A percentile compares a stretch with the other conserved stretches of the same genome.
Conservation (phyloP, 495 filamentous ascomycete genomes). For the Glonium stellatum region DNA sequence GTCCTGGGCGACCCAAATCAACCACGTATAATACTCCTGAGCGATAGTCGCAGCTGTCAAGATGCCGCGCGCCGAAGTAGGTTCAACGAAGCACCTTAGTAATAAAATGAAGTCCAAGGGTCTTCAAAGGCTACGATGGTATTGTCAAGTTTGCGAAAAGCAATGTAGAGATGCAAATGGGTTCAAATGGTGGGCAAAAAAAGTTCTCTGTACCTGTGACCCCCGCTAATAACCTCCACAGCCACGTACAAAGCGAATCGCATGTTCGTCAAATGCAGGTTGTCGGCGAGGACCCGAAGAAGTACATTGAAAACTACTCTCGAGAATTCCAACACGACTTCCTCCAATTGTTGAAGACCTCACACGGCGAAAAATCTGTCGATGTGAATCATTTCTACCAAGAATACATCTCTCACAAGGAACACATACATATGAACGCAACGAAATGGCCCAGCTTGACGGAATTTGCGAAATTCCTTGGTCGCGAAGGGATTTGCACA, state of each 20-base stretch:
- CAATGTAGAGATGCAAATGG: slow-evolving; percentile 63
- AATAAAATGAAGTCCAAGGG: slow-evolving; percentile 91
- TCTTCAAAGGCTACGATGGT: slow-evolving; percentile 78
- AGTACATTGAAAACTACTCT: slow-evolving; percentile 68
- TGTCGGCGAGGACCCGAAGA: slow-evolving; percentile 75
- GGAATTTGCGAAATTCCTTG: slow-evolving; percentile 80
- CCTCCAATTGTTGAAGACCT: slow-evolving; percentile 61
- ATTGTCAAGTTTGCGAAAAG: slow-evolving; percentile 63
- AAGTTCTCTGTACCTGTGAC: too few relatives aligned
- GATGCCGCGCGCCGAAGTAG: slow-evolving; percentile 93
- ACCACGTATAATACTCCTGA: too few relatives aligned
- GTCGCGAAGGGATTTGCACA: slow-evolving; percentile 72
- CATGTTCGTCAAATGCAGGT: slow-evolving; percentile 82
- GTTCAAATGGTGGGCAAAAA: slow-evolving; percentile 47
- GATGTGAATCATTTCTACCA: slow-evolving; percentile 91
- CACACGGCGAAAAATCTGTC: slow-evolving; percentile 79
- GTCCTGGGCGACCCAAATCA: too few relatives aligned
- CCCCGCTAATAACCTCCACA: background rate
- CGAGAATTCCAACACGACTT: slow-evolving; percentile 77
- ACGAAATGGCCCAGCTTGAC: slow-evolving; percentile 79
- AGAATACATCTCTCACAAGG: slow-evolving; percentile 68
- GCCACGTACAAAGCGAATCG: slow-evolving; percentile 68
- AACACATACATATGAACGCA: slow-evolving; percentile 90
- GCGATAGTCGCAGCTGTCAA: slow-evolving; percentile 31
- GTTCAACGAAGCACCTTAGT: slow-evolving; percentile 72